Conservation (phyloP, 371 early-diverging fungal genomes). For the Zychaea mexicana region DNA sequence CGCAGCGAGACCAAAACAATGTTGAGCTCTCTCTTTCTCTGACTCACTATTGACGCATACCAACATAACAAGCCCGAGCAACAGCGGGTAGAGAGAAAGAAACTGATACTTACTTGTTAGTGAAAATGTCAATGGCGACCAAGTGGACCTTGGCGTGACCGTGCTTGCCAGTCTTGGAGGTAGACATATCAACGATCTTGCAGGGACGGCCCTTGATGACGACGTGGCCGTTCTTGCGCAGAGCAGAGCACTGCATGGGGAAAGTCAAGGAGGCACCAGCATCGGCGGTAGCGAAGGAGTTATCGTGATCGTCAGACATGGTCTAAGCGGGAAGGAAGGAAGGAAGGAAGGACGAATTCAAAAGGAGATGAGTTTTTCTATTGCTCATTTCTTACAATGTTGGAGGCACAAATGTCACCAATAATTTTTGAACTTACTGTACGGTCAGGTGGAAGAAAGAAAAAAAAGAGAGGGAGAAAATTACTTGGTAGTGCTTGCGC, state of each 20-base stretch:
- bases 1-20: background rate
- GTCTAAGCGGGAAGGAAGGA: no score
- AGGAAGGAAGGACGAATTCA: no score
- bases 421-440: no score
- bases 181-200: conserved; percentile 98
- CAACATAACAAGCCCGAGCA: background rate
- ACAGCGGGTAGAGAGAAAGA: no score
- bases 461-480: no score
- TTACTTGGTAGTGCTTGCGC: no score
- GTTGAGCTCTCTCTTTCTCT: no score
- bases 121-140: conserved; percentile 96
- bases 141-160: conserved; percentile 99
- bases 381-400: no score
- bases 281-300: conserved; percentile 71
- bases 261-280: conserved; percentile 91
- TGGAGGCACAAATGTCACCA: no score
- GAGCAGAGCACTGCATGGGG: conserved; percentile 99
- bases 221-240: conserved; percentile 98
- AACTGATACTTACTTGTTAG: conserved; percentile 81
- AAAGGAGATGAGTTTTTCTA: no score
- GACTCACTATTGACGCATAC: no score
- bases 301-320: conserved; percentile 62
- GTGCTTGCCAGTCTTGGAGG: conserved; percentile 98
- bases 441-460: no score
- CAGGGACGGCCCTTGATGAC: conserved; percentile 98